Evolutionary conservation across 2,329 filamentous ascomycete genomes (phyloP).

Genomic region (Alternaria atra): DNA sequence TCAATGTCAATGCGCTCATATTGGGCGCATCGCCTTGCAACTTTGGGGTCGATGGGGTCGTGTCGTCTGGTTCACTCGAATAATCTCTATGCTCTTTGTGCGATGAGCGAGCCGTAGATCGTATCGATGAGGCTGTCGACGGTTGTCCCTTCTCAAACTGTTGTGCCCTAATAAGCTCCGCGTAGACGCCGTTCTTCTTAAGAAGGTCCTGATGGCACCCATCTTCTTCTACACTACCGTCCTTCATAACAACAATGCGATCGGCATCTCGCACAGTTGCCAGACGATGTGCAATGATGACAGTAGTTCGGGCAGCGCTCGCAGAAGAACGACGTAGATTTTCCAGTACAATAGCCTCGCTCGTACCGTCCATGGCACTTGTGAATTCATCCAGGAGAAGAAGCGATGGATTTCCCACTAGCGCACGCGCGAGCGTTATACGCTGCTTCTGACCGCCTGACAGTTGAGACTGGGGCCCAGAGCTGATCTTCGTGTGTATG

Average conservation of each 20-base stretch:
- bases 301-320: conserved; percentile 41
- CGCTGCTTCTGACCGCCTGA: conserved; percentile 52
- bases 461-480: conserved; percentile 44
- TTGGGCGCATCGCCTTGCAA: conserved; percentile 6
- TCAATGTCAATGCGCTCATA: conserved; percentile 29
- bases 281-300: conserved; percentile 50
- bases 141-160: conserved; percentile 44
- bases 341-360: conserved; percentile 45
- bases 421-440: conserved; percentile 48
- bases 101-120: conserved; percentile 23
- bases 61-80: conserved; percentile 2
- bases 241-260: conserved; percentile 49
- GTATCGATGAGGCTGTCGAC: conserved; percentile 34
- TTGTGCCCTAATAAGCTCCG: conserved; percentile 46
- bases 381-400: conserved; percentile 51
- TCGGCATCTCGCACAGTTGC: conserved; percentile 50
- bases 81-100: conserved; percentile 24
- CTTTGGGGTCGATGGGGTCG: not conserved
- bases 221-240: conserved; percentile 43
- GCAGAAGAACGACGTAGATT: conserved; percentile 43
- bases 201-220: conserved; percentile 45
- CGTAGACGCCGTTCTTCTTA: conserved; percentile 41
- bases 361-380: conserved; percentile 43
- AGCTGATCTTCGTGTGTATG: conserved; percentile 44
- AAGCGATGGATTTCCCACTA: conserved; percentile 45